These are phyloP conservation scores for Hortiboletus flavorubellus DNA, from an alignment of 768 basidiomycete genomes.

Conservation along the genomic window DNA sequence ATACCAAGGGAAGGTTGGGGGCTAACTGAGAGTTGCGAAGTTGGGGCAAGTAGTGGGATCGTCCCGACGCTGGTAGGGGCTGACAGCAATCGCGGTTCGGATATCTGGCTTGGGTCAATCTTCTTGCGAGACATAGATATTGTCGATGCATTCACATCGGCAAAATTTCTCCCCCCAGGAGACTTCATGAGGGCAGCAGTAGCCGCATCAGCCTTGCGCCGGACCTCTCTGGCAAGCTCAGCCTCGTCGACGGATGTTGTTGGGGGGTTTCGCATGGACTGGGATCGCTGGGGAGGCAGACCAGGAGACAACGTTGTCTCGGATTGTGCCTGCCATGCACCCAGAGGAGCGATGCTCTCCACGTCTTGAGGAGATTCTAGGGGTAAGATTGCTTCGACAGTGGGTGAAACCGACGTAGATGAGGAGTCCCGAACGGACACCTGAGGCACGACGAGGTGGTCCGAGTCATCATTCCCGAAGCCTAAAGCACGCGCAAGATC, in stretches of 20 bases:
- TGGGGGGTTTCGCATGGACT: conserved; percentile 38
- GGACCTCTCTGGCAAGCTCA: conserved; percentile 62
- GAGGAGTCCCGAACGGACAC: conserved; percentile 25
- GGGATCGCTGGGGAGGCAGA: conserved; percentile 26
- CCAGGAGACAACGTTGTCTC: conserved; percentile 16
- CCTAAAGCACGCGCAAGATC: conserved; percentile 71
- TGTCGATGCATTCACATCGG: conserved; percentile 39
- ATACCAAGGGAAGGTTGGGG: conserved; percentile 47
- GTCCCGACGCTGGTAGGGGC: conserved; percentile 67
- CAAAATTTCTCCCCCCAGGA: conserved; percentile 40
- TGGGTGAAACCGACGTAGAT: conserved; percentile 33
- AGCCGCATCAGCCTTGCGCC: conserved; percentile 65
- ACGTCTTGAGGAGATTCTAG: conserved; percentile 16
- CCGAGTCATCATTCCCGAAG: conserved; percentile 52
- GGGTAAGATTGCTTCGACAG: conserved; percentile 33
- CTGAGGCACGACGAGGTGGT: conserved; percentile 22
- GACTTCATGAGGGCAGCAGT: conserved; percentile 56
- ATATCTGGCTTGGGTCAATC: conserved; percentile 62
- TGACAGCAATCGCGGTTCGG: conserved; percentile 61
- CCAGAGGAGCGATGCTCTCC: conserved; percentile 9
- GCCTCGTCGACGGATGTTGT: conserved; percentile 46
- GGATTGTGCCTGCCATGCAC: background rate
- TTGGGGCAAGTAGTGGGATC: conserved; percentile 47
- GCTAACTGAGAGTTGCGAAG: conserved; percentile 34
- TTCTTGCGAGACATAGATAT: conserved; percentile 49